phyloP scores from a whole-genome alignment of 768 basidiomycete genomes.

The Tulasnella sp. region DNA sequence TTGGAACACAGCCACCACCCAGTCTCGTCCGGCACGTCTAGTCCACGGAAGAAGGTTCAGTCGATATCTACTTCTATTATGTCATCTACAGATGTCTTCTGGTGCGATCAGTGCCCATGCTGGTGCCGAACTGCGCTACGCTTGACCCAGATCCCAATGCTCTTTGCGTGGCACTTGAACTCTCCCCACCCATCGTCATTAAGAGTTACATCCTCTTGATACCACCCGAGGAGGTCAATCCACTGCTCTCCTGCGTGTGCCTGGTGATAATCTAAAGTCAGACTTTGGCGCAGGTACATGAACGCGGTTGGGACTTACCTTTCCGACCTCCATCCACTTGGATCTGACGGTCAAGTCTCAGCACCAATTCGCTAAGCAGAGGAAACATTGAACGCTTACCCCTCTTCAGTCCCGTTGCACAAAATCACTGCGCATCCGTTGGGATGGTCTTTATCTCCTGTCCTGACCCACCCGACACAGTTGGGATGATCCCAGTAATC shows the following conservation, averaged over 20 bases:
- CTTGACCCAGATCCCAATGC: constrained; percentile 48
- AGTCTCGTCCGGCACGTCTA: background rate
- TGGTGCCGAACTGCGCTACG: background rate
- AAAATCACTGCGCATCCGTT: constrained; percentile 39
- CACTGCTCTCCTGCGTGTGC: constrained; percentile 52
- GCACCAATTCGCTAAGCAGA: background rate
- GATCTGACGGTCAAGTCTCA: constrained; percentile 37
- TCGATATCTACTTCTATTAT: background rate
- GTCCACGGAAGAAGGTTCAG: background rate
- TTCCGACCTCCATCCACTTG: constrained; percentile 49
- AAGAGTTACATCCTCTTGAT: constrained; percentile 50
- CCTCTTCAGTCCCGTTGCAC: constrained; percentile 37
- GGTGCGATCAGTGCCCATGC: background rate
- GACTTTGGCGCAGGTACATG: background rate
- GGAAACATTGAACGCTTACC: constrained; percentile 30
- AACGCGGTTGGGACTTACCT: constrained; percentile 34
- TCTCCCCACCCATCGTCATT: constrained; percentile 53
- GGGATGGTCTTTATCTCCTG: constrained; percentile 35
- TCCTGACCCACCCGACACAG: constrained; percentile 38
- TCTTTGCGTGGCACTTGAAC: constrained; percentile 47
- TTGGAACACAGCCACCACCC: background rate
- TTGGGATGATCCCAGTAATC: constrained; percentile 39
- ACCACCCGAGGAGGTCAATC: constrained; percentile 53
- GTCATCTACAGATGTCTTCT: background rate
- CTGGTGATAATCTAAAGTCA: constrained; percentile 33